phyloP scores from a whole-genome alignment of 2,329 filamentous ascomycete genomes.

The Didymella pinodella region DNA sequence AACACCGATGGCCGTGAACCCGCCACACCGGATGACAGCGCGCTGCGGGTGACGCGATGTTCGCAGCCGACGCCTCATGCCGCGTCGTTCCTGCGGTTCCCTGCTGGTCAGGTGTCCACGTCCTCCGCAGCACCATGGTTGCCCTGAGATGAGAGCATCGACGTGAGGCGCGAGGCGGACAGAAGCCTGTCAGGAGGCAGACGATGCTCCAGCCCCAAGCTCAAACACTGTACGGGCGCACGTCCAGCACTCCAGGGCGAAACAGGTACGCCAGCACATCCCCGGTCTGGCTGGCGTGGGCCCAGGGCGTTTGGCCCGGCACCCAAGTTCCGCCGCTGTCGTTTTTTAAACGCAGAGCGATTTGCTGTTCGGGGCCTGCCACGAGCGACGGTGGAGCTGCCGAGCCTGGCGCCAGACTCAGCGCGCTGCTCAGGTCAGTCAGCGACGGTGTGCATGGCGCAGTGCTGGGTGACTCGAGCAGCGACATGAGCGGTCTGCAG shows the following conservation, averaged over 20 bases:
- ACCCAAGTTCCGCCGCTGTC: slow-evolving; percentile 40
- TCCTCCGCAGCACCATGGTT: slow-evolving; percentile 13
- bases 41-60: slow-evolving; percentile 39
- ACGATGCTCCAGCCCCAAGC: slow-evolving; percentile 26
- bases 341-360: slow-evolving; percentile 46
- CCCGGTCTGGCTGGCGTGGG: slow-evolving; percentile 23
- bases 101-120: slow-evolving; percentile 30
- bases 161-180: slow-evolving; percentile 24
- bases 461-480: slow-evolving; percentile 20
- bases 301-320: slow-evolving; percentile 34
- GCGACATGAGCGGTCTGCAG: slow-evolving; percentile 18
- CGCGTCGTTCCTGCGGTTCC: slow-evolving; percentile 21
- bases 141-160: slow-evolving; percentile 8
- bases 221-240: slow-evolving; percentile 37
- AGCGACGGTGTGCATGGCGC: slow-evolving; percentile 35
- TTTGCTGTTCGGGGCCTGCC: slow-evolving; percentile 40
- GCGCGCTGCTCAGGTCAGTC: slow-evolving; percentile 34
- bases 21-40: slow-evolving; percentile 45
- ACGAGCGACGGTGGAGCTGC: slow-evolving; percentile 38
- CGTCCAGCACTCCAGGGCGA: slow-evolving; percentile 25
- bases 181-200: slow-evolving; percentile 10
- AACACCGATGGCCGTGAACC: slow-evolving; percentile 33
- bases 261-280: slow-evolving; percentile 45
- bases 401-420: slow-evolving; percentile 38
- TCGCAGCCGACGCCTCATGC: slow-evolving; percentile 28